Evolutionary conservation across 768 basidiomycete genomes (phyloP).

Genomic region (Kwoniella heveanensis): DNA sequence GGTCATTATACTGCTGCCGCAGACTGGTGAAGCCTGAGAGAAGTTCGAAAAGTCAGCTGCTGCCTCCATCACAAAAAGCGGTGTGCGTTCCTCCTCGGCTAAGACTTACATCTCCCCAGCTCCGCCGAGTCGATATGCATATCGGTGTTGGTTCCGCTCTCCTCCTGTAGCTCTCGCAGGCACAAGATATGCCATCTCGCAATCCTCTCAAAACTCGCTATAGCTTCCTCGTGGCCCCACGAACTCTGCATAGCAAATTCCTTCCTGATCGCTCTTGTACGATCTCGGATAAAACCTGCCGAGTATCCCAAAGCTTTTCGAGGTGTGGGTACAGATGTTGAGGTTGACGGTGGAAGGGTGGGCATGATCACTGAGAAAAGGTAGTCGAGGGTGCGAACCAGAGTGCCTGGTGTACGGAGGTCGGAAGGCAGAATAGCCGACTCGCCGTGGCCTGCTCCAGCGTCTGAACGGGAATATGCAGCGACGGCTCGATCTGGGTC

Average conservation of each 20-base stretch:
- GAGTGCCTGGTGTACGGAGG: conserved; percentile 78
- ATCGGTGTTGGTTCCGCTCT: conserved; percentile 45
- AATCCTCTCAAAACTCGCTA: conserved; percentile 89
- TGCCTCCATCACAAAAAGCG: background rate
- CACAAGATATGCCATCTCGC: conserved; percentile 90
- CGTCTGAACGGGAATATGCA: conserved; percentile 87
- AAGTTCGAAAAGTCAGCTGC: too few species aligned
- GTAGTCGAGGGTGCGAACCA: conserved; percentile 86
- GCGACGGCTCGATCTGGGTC: conserved; percentile 88
- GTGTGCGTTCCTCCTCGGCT: background rate
- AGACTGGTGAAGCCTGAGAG: conserved; percentile 79
- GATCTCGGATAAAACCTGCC: conserved; percentile 80
- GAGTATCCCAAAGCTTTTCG: conserved; percentile 58
- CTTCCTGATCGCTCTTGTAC: conserved; percentile 82
- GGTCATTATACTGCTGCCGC: conserved; percentile 90
- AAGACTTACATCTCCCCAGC: conserved; percentile 59
- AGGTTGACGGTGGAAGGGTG: conserved; percentile 59
- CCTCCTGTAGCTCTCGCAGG: conserved; percentile 61
- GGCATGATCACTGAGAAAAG: conserved; percentile 81
- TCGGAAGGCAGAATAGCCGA: conserved; percentile 84
- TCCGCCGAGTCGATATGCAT: conserved; percentile 50
- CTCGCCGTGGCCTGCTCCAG: conserved; percentile 64
- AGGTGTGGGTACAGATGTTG: conserved; percentile 24
- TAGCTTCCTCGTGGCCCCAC: conserved; percentile 69
- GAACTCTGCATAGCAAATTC: conserved; percentile 94